Conservation (phyloP, 345 rosid genomes). For the Dimocarpus longan region DNA sequence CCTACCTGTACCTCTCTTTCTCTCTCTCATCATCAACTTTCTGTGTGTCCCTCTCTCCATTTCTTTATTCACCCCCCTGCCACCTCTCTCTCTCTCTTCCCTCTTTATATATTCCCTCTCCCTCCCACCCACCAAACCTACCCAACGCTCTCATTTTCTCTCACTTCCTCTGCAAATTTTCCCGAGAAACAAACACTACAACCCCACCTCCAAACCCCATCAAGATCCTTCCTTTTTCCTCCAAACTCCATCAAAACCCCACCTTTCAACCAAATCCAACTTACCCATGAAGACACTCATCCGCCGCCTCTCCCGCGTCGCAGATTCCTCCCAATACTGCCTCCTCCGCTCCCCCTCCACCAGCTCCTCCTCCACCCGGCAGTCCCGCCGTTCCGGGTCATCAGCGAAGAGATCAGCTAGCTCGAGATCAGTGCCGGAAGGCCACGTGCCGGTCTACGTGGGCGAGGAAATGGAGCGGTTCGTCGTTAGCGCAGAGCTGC, state of each 20-base stretch:
- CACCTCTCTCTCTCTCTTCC: slow-evolving; percentile 8
- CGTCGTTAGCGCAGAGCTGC: slow-evolving; percentile 76
- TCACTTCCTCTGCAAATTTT: not conserved
- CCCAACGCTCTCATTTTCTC: not conserved
- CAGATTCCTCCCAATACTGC: slow-evolving; percentile 79
- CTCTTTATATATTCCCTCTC: slow-evolving; percentile 21
- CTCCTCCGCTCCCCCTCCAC: slow-evolving; percentile 61
- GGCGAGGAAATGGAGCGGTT: slow-evolving; percentile 97
- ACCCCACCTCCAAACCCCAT: no score
- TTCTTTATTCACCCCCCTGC: not conserved
- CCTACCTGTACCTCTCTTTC: slow-evolving; percentile 41
- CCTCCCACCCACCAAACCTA: slow-evolving; percentile 20
- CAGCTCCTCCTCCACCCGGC: slow-evolving; percentile 12
- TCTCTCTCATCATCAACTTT: slow-evolving; percentile 40
- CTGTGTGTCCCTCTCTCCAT: not conserved
- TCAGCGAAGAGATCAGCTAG: slow-evolving; percentile 33
- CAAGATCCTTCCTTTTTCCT: not conserved
- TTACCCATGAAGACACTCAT: slow-evolving; percentile 70
- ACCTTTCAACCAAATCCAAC: not conserved
- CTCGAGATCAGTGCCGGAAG: slow-evolving; percentile 59
- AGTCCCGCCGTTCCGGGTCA: slow-evolving; percentile 21
- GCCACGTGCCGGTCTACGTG: slow-evolving; percentile 87
- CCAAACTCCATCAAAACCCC: not conserved
- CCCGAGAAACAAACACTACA: not conserved
- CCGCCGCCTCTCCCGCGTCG: slow-evolving; percentile 87